Conservation (phyloP, 495 filamentous ascomycete species). For the Aspergillus avenaceus region DNA sequence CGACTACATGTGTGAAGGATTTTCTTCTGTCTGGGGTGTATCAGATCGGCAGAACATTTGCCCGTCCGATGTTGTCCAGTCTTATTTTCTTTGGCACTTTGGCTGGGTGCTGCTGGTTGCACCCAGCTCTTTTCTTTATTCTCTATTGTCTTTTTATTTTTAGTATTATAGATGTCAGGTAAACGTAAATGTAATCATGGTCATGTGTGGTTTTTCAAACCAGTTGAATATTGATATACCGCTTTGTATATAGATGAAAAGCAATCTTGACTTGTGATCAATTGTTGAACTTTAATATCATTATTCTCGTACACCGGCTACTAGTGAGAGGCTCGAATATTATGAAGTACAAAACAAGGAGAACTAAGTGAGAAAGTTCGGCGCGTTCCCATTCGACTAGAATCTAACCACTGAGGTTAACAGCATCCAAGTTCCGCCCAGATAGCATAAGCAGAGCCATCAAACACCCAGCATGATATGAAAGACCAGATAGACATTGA, state of each 20-base stretch:
- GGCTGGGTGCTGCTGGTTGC: constrained; percentile 11
- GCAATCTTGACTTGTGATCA: too few species aligned
- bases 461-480: too few species aligned
- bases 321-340: too few species aligned
- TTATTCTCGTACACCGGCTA: not conserved
- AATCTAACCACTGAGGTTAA: too few species aligned
- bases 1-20: constrained; percentile 12
- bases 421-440: too few species aligned
- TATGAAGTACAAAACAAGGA: not conserved
- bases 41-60: not conserved
- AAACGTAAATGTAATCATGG: constrained; percentile 16
- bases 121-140: constrained; percentile 2
- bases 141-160: constrained; percentile 4
- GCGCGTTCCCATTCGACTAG: too few species aligned
- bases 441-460: too few species aligned
- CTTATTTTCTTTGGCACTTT: constrained; percentile 11
- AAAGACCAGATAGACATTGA: too few species aligned
- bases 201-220: not conserved
- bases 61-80: constrained; percentile 4
- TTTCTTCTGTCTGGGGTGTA: constrained; percentile 9
- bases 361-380: not conserved
- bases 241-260: constrained; percentile 8
- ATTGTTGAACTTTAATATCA: too few species aligned
- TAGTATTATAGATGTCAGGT: constrained; percentile 13
- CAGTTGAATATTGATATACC: too few species aligned